These are phyloP conservation scores for Paracorniculantispora psalliotae DNA, from an alignment of 2,329 filamentous ascomycete species.

Conservation along the genomic window DNA sequence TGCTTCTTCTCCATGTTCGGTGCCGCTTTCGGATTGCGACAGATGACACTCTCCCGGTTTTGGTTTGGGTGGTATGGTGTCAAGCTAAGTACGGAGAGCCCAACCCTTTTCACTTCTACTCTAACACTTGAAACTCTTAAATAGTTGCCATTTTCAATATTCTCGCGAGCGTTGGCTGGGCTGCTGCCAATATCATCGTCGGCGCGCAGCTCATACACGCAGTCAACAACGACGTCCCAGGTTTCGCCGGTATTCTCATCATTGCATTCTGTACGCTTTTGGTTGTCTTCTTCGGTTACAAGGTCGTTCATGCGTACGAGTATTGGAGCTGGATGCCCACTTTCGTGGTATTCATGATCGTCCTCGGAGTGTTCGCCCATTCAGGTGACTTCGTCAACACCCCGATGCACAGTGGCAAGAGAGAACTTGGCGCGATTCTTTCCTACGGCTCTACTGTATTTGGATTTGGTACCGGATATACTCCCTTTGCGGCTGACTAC, in stretches of 20 bases:
- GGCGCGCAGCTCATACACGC: slow-evolving; percentile 69
- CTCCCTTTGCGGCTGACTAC: slow-evolving; percentile 67
- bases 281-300: slow-evolving; percentile 70
- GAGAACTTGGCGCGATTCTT: slow-evolving; percentile 58
- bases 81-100: slow-evolving; percentile 55
- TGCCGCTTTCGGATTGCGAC: slow-evolving; percentile 64
- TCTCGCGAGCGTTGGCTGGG: slow-evolving; percentile 68
- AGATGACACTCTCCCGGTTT: slow-evolving; percentile 70
- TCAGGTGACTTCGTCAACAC: slow-evolving; percentile 58
- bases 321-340: slow-evolving; percentile 70
- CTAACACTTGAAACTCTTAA: background rate
- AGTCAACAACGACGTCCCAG: slow-evolving; percentile 62
- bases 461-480: slow-evolving; percentile 72
- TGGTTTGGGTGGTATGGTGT: slow-evolving; percentile 68
- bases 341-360: slow-evolving; percentile 65
- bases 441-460: slow-evolving; percentile 68
- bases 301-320: slow-evolving; percentile 69
- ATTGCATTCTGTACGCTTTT: slow-evolving; percentile 63
- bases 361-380: slow-evolving; percentile 62
- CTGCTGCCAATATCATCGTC: slow-evolving; percentile 68
- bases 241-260: slow-evolving; percentile 67
- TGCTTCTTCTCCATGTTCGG: slow-evolving; percentile 74
- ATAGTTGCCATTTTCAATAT: slow-evolving; percentile 64
- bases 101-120: too few relatives aligned
- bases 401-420: slow-evolving; percentile 53